Evolutionary conservation across 83 land plant genomes (phyloP).

Genomic region (Picea abies): DNA sequence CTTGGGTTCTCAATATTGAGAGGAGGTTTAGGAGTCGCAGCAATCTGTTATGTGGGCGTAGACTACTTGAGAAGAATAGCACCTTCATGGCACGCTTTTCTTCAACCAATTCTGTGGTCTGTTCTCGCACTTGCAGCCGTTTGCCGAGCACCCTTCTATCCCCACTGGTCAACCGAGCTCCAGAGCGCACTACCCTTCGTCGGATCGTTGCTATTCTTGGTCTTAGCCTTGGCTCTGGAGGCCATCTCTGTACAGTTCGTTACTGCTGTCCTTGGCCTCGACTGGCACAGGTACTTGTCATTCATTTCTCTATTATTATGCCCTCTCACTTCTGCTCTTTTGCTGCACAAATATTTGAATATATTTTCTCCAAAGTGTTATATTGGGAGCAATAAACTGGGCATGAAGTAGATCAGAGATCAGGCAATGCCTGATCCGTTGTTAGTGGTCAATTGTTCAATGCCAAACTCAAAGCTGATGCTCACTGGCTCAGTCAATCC

Average conservation of each 20-base stretch:
- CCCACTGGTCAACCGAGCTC: slow-evolving; percentile 72
- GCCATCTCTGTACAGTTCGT: slow-evolving; percentile 72
- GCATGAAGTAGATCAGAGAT: too few species aligned
- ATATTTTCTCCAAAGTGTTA: too few species aligned
- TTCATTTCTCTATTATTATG: neutral
- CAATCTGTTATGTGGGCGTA: slow-evolving; percentile 50
- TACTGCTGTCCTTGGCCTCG: slow-evolving; percentile 82
- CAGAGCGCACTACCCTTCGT: slow-evolving; percentile 58
- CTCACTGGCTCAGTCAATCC: too few species aligned
- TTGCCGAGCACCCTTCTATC: slow-evolving; percentile 67
- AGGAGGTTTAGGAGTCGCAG: slow-evolving; percentile 64
- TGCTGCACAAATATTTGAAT: too few species aligned
- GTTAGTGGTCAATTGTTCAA: too few species aligned
- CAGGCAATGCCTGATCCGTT: too few species aligned
- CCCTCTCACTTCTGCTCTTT: too few species aligned
- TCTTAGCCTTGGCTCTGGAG: slow-evolving; percentile 61
- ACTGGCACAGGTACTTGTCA: slow-evolving; percentile 67
- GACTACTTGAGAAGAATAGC: slow-evolving; percentile 66
- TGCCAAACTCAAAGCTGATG: too few species aligned
- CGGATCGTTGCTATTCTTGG: slow-evolving; percentile 69
- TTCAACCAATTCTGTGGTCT: slow-evolving; percentile 73
- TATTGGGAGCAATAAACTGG: too few species aligned
- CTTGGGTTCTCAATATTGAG: neutral
- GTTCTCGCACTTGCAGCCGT: slow-evolving; percentile 56
- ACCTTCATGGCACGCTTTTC: slow-evolving; percentile 60